Evolutionary conservation across 129 eudicot species (phyloP).

Genomic region (Cynara cardunculus): DNA sequence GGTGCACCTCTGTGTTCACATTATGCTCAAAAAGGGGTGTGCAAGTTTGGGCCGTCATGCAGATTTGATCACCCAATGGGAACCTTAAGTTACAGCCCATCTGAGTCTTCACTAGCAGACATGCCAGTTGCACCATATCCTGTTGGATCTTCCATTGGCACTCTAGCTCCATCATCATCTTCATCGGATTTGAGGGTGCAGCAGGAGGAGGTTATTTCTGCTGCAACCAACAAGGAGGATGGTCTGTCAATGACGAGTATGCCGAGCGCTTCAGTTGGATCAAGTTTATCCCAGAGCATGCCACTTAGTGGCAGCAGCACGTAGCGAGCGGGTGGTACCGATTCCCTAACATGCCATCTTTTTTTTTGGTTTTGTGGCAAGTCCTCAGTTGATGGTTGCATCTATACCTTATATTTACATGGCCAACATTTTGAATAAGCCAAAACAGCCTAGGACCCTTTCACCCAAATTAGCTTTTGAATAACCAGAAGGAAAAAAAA

Average conservation of each 20-base stretch:
- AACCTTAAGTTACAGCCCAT: constrained; percentile 73
- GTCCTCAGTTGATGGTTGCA: constrained; percentile 25
- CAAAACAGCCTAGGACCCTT: constrained; percentile 33
- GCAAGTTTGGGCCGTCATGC: constrained; percentile 88
- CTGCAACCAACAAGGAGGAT: constrained; percentile 50
- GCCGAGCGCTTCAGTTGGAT: constrained; percentile 65
- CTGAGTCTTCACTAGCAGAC: constrained; percentile 88
- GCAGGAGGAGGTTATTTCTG: constrained; percentile 7
- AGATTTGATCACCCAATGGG: constrained; percentile 90
- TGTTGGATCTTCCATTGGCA: constrained; percentile 66
- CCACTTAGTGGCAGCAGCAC: constrained; percentile 31
- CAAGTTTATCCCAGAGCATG: constrained; percentile 48
- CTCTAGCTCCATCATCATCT: constrained; percentile 88
- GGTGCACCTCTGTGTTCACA: constrained; percentile 88
- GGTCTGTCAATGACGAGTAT: constrained; percentile 41
- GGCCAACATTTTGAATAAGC: constrained; percentile 50
- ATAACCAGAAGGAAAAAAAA: constrained; percentile 36
- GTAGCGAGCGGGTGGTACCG: constrained; percentile 18
- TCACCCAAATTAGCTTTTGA: constrained; percentile 35
- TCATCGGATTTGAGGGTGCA: constrained; percentile 75
- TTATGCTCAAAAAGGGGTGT: constrained; percentile 72
- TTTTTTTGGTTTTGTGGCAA: constrained; percentile 17
- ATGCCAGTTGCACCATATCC: constrained; percentile 96
- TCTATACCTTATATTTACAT: constrained; percentile 32
- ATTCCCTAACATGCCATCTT: constrained; percentile 30